Percentiles rank a stretch among this genome's conserved stretches.
Conservation (phyloP, 495 filamentous ascomycete genomes). For the Cladorrhinum samala region DNA sequence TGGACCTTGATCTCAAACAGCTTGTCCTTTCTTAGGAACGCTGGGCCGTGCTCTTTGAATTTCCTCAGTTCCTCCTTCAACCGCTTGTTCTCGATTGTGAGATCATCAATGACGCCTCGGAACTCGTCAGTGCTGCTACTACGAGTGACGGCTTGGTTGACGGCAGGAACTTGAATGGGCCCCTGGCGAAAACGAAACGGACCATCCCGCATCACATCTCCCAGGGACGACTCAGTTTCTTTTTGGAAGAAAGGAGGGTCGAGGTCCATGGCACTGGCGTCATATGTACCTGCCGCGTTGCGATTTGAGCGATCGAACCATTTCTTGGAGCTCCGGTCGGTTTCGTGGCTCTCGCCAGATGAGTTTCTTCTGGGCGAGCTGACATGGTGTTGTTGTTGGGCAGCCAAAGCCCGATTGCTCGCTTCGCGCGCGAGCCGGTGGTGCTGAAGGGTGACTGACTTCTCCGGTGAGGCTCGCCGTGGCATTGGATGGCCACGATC, state of each 20-base stretch:
- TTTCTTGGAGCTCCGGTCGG: slow-evolving; percentile 31
- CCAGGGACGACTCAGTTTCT: slow-evolving; percentile 40
- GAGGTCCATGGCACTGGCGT: slow-evolving; percentile 36
- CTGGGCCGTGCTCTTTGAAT: slow-evolving; percentile 57
- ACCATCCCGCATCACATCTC: slow-evolving; percentile 18
- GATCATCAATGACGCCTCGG: slow-evolving; percentile 64
- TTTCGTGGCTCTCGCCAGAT: slow-evolving; percentile 38
- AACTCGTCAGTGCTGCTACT: slow-evolving; percentile 54
- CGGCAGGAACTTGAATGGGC: slow-evolving; percentile 14
- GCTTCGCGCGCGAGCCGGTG: slow-evolving; percentile 36
- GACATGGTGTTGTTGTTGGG: background rate
- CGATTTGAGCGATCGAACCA: slow-evolving; percentile 46
- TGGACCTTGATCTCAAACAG: slow-evolving; percentile 74
- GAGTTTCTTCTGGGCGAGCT: slow-evolving; percentile 29
- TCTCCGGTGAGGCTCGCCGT: slow-evolving; percentile 32
- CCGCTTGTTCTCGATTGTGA: slow-evolving; percentile 65
- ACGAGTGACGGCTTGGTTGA: slow-evolving; percentile 28
- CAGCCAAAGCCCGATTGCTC: slow-evolving; percentile 9
- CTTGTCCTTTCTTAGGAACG: slow-evolving; percentile 56
- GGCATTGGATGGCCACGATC: slow-evolving; percentile 32
- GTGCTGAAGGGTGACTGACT: slow-evolving; percentile 35
- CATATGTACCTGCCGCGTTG: slow-evolving; percentile 29
- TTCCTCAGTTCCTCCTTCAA: slow-evolving; percentile 62
- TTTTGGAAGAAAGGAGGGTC: slow-evolving; percentile 52
- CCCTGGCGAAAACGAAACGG: slow-evolving; percentile 18